Conservation (phyloP, 2,329 filamentous ascomycete species). For the Pseudogymnoascus verrucosus region DNA sequence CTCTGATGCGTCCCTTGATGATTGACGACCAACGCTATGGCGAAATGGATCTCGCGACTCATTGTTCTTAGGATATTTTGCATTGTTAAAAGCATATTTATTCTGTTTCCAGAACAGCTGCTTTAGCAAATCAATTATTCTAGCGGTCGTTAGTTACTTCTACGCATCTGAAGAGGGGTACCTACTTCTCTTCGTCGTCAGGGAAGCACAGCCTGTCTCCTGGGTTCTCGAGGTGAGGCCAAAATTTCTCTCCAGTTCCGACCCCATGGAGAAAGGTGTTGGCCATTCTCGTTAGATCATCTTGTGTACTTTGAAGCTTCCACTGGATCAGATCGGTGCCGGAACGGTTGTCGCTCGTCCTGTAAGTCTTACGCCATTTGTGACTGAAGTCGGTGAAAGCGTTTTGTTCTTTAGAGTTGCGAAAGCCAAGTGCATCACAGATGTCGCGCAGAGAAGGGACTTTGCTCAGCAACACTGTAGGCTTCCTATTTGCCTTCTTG, state of each 20-base stretch:
- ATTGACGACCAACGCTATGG: neutral
- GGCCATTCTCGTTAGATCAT: constrained; percentile 12
- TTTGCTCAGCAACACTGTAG: constrained; percentile 10
- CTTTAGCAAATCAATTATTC: constrained; percentile 15
- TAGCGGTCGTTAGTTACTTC: neutral
- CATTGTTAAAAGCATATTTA: constrained; percentile 14
- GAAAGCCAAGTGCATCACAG: constrained; percentile 14
- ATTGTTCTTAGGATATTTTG: constrained; percentile 11
- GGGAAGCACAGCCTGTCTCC: constrained; percentile 12
- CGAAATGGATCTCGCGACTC: neutral
- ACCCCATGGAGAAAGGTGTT: constrained; percentile 13
- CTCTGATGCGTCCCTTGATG: neutral
- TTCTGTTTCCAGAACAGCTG: constrained; percentile 18
- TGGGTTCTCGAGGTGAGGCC: constrained; percentile 12
- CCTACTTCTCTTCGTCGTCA: constrained; percentile 12
- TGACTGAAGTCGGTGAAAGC: constrained; percentile 13
- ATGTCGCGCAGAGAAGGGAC: constrained; percentile 15
- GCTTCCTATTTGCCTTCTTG: neutral
- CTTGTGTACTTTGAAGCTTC: constrained; percentile 12
- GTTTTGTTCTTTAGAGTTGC: constrained; percentile 15
- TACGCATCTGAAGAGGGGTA: neutral
- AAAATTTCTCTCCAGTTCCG: constrained; percentile 15
- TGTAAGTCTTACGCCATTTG: constrained; percentile 14
- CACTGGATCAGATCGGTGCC: constrained; percentile 10
- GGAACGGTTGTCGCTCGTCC: constrained; percentile 8